Evolutionary conservation across 495 filamentous ascomycete genomes (phyloP), one percentile per base, ranked within the genome.

Genomic region (Podospora pseudoanserina): DNA sequence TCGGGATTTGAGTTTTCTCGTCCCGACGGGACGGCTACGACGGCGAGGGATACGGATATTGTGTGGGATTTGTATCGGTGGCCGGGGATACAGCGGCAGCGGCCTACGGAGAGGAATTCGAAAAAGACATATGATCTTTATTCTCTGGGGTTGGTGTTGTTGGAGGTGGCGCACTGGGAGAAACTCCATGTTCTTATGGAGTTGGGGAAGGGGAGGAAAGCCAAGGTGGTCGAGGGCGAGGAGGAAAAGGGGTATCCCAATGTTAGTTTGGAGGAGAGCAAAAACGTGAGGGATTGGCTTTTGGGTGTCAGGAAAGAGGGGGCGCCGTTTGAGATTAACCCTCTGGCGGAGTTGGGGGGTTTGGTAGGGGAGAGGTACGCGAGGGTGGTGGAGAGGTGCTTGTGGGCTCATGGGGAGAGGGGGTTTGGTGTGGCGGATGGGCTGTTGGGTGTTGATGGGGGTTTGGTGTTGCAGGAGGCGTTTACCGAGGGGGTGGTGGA

Each of bases 141-240:
- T 66, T 79, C 76, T 27, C 72, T 86, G 0, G 84, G 84, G 0
- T 66, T 86, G 23, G 65, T 86, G 13, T 66, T 86, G 60, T 66
- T 86, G 15, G 83, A 86, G 68, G 79, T 86, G 68, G 83, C 81
- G 18, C 76, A 83, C 67, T 86, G 84, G 84, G 70, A 81, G 70
- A 80, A 79, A 5, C 77, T 85, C 20, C 71, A 81, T 32, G 34
- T 67, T 28, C 70, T 86, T 7, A 61, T 85, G 65, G 57, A 60
- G 0, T 73, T 86, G 39, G 66, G 71, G 16, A 71, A 60, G 16
- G 34, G 62, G 57, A 5, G 16, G 11, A 34, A 19, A 23, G 18
- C 62, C 7, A 5, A 55, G 26, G 9, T 16, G 16, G 23, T 23
- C 23, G 44, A 18, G 19, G 59, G 5, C 0, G 20, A 60, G 30